Percentiles rank a stretch among this genome's conserved stretches.
phyloP scores from a whole-genome alignment of 1,284 basidiomycete genomes.

The Austroboletus rostrupii region DNA sequence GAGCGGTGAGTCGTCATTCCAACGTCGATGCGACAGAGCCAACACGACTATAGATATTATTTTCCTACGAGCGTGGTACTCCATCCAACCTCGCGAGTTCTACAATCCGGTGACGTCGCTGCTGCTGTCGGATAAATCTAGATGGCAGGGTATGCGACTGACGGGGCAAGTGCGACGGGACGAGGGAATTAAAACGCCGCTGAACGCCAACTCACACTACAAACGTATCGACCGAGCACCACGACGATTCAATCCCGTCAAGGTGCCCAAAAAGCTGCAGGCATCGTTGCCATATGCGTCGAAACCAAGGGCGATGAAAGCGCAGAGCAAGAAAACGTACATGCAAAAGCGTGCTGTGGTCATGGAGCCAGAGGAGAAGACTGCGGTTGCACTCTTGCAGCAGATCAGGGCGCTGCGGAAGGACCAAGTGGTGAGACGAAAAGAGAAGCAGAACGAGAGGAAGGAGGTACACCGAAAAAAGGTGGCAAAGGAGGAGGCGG shows the following conservation, averaged over 20 bases:
- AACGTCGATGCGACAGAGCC: neutral
- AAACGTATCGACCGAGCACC: constrained; percentile 75
- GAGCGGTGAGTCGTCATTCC: constrained; percentile 66
- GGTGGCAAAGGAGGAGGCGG: constrained; percentile 64
- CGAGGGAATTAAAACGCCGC: constrained; percentile 80
- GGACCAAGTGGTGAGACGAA: constrained; percentile 75
- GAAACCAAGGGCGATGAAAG: constrained; percentile 83
- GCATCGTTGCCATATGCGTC: constrained; percentile 87
- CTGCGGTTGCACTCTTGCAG: constrained; percentile 88
- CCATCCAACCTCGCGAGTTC: constrained; percentile 90
- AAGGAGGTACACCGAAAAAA: constrained; percentile 63
- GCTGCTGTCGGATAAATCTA: constrained; percentile 72
- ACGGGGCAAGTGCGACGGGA: constrained; percentile 90
- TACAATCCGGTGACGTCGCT: constrained; percentile 97
- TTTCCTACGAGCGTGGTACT: constrained; percentile 96
- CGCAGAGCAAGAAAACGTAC: constrained; percentile 77
- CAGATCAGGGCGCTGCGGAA: constrained; percentile 92
- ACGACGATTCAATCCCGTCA: constrained; percentile 89
- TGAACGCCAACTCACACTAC: constrained; percentile 85
- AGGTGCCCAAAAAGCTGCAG: constrained; percentile 87
- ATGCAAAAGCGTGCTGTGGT: constrained; percentile 92
- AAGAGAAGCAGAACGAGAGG: constrained; percentile 81
- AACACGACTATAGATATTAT: constrained; percentile 68
- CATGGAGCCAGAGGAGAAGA: constrained; percentile 92
- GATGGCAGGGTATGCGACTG: constrained; percentile 92